phyloP scores from a whole-genome alignment of 148 eudicot genomes.

The Rhododendron griersonianum region DNA sequence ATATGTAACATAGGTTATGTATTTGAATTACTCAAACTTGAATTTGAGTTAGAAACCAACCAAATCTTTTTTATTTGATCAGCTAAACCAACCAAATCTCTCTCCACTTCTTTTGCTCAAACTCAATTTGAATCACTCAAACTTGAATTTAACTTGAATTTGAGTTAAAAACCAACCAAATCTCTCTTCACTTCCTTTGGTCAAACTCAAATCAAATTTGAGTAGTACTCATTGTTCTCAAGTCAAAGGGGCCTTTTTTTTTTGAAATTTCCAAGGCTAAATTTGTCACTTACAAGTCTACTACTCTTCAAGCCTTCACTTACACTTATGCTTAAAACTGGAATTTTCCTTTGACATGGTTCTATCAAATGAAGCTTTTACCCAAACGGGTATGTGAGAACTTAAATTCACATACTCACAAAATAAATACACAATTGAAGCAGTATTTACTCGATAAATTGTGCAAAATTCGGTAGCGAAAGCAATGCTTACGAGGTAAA shows the following conservation, averaged over 20 bases:
- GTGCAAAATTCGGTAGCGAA: not conserved
- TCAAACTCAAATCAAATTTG: not conserved
- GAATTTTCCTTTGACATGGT: not conserved
- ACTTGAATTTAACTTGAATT: not conserved
- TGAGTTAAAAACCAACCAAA: not conserved
- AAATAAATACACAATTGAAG: not conserved
- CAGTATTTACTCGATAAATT: not conserved
- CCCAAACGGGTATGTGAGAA: not conserved
- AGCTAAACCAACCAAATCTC: not conserved
- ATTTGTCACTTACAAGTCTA: not conserved
- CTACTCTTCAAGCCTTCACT: not conserved
- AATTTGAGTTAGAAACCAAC: not conserved
- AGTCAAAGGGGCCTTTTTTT: not conserved
- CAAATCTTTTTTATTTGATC: not conserved
- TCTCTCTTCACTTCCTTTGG: not conserved
- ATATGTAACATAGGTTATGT: not conserved
- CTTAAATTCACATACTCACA: not conserved
- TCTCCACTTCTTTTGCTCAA: no score
- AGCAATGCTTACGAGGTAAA: slow-evolving; percentile 55
- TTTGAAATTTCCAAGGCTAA: not conserved
- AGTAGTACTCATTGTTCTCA: not conserved
- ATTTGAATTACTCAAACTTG: not conserved
- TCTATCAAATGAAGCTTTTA: not conserved
- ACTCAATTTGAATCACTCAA: not conserved
- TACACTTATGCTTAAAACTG: not conserved